A percentile compares a stretch with the other conserved stretches of the same genome.
Conservation (phyloP, 768 basidiomycete species). For the Leccinum boreale region DNA sequence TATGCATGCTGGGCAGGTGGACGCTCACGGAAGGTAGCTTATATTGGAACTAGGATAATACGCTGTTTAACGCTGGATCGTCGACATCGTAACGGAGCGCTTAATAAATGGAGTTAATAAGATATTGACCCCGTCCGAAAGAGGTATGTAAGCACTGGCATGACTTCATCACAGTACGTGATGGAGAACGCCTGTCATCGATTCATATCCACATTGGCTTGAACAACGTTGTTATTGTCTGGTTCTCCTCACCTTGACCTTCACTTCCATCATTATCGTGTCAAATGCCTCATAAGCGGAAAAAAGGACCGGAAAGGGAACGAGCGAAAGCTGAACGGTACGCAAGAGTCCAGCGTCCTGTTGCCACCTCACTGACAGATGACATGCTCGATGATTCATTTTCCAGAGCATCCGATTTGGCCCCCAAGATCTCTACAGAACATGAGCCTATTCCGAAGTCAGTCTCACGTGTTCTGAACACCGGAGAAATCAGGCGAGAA, state of each 20-base stretch:
- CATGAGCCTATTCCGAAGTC: slow-evolving; percentile 71
- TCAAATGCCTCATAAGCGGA: slow-evolving; percentile 66
- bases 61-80: slow-evolving; percentile 11
- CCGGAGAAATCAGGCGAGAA: slow-evolving; percentile 53
- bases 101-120: slow-evolving; percentile 1
- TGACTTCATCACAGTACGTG: slow-evolving; percentile 7
- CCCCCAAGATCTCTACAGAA: slow-evolving; percentile 43
- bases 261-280: slow-evolving; percentile 22
- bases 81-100: neutral
- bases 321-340: slow-evolving; percentile 43
- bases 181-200: neutral
- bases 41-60: slow-evolving; percentile 38
- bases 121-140: neutral
- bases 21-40: slow-evolving; percentile 37
- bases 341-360: slow-evolving; percentile 6
- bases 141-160: slow-evolving; percentile 9
- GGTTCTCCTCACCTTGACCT: neutral
- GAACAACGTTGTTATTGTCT: slow-evolving; percentile 15
- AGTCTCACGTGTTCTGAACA: slow-evolving; percentile 61
- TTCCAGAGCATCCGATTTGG: slow-evolving; percentile 48
- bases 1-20: slow-evolving; percentile 51
- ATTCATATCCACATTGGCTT: neutral
- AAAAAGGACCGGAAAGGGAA: slow-evolving; percentile 50
- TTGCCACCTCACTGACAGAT: neutral
- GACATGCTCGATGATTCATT: neutral